Percentiles rank a stretch among this genome's conserved stretches.
Evolutionary conservation across 2,329 filamentous ascomycete genomes (phyloP).

Genomic region (Macroventuria anomochaeta): DNA sequence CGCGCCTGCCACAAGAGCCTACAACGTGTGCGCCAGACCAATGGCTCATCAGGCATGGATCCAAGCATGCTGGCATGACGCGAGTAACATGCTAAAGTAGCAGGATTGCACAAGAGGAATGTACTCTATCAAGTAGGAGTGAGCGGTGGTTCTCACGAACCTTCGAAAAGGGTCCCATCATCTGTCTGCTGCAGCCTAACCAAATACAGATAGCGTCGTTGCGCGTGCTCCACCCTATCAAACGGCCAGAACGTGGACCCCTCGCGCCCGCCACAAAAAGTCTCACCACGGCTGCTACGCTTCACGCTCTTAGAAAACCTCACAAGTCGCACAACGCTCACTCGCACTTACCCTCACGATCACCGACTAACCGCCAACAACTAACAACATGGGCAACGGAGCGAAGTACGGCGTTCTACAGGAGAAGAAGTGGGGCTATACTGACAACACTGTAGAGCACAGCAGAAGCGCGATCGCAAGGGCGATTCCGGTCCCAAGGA

Average conservation of each 20-base stretch:
- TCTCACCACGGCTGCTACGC: slow-evolving; percentile 26
- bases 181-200: slow-evolving; percentile 25
- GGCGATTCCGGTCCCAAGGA: slow-evolving; percentile 40
- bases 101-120: slow-evolving; percentile 3
- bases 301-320: slow-evolving; percentile 17
- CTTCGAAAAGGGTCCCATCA: slow-evolving; percentile 19
- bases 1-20: slow-evolving; percentile 13
- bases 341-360: slow-evolving; percentile 12
- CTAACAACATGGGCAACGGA: slow-evolving; percentile 47
- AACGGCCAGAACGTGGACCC: slow-evolving; percentile 25
- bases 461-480: slow-evolving; percentile 49
- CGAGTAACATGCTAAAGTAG: background rate
- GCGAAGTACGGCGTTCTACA: slow-evolving; percentile 38
- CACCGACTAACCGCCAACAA: slow-evolving; percentile 26
- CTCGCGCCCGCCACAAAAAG: slow-evolving; percentile 36
- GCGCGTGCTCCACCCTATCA: slow-evolving; percentile 17
- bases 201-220: slow-evolving; percentile 14
- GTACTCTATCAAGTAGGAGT: background rate
- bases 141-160: background rate
- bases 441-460: slow-evolving; percentile 40
- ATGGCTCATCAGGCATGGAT: background rate
- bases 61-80: background rate
- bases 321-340: slow-evolving; percentile 14
- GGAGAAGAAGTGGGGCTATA: slow-evolving; percentile 5
- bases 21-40: slow-evolving; percentile 4